Evolutionary conservation across 2,329 filamentous ascomycete species (phyloP), one percentile per base, ranked within the genome.

Genomic region (Ceratocystis diversiconidia): DNA sequence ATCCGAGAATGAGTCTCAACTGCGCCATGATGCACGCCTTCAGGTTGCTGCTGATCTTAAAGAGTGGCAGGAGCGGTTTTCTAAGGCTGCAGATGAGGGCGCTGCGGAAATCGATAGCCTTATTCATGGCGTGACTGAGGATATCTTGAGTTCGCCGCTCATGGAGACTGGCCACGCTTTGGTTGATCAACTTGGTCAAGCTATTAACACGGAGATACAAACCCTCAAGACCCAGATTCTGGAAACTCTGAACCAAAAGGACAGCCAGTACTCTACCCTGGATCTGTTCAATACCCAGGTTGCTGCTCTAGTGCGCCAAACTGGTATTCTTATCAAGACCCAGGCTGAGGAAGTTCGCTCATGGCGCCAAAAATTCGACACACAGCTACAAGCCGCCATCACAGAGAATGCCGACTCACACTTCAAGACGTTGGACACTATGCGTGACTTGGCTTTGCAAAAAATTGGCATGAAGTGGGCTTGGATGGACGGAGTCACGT

Each of bases 391-490:
- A 68, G 77, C 79, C 6, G 82, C 88, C 10, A 85, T 95, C 66
- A 82, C 83, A 65, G 81, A 84, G 60, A 88, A 89, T 7, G 85
- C 90, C n/a, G 82, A 89, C 70, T 87, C 87, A 50, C 92, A 92
- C 59, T 84, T 96, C 64, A 82, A 86, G 72, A 90, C 95, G 17
- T 82, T 96, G 41, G 88, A 92, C 69, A 84, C 85, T 72, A 92
- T 94, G 68, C 85, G 89, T 52, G 88, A 92, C 71, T 80, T 96
- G 44, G 90, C 91, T 5, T 80, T 96, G 43, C 90, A 95, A 73
- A 90, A 95, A 73, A 90, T 96, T 64, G 92, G 92, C 66, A 92
- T 95, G 85, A 84, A 83, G 72, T 99, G 94, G 92, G 91, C 92
- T 12, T 95, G 90, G 87, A 94, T 91, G 77, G 91, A 97, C 66